Conservation (phyloP, 805 yeast species). For the Candida adriatica region DNA sequence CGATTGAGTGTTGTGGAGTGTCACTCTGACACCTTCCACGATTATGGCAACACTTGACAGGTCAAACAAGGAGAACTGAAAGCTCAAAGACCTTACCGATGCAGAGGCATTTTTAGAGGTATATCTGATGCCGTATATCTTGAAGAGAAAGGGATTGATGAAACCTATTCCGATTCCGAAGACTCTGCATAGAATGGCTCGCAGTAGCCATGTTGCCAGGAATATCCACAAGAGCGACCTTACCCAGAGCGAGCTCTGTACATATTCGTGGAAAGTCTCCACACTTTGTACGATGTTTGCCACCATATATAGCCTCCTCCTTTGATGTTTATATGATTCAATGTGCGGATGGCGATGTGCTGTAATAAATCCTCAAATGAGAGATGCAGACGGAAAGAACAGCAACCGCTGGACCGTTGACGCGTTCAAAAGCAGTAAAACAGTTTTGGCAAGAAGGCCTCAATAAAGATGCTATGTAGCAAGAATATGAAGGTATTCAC, state of each 20-base stretch:
- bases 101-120: slow-evolving; percentile 6
- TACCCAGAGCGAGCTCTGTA: slow-evolving; percentile 2
- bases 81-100: slow-evolving; percentile 10
- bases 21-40: slow-evolving; percentile 17
- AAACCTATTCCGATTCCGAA: slow-evolving; percentile 25
- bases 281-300: too few relatives aligned
- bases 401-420: too few relatives aligned
- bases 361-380: too few relatives aligned
- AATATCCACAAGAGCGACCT: slow-evolving; percentile 1
- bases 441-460: too few relatives aligned
- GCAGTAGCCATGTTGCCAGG: slow-evolving; percentile 3
- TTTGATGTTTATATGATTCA: too few relatives aligned
- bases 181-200: slow-evolving; percentile 6
- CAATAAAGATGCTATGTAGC: too few relatives aligned
- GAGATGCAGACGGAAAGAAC: too few relatives aligned
- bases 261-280: too few relatives aligned
- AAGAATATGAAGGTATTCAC: too few relatives aligned
- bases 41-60: slow-evolving; percentile 14
- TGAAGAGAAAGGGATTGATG: slow-evolving; percentile 24
- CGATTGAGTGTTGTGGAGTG: slow-evolving; percentile 1
- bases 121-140: slow-evolving; percentile 13
- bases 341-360: too few relatives aligned
- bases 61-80: slow-evolving; percentile 11
- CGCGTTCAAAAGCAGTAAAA: too few relatives aligned
- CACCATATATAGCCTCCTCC: too few relatives aligned